A percentile compares a stretch with the other conserved stretches of the same genome.
Conservation (phyloP, 1,139 yeast species). For the Arxiozyma heterogenica region DNA sequence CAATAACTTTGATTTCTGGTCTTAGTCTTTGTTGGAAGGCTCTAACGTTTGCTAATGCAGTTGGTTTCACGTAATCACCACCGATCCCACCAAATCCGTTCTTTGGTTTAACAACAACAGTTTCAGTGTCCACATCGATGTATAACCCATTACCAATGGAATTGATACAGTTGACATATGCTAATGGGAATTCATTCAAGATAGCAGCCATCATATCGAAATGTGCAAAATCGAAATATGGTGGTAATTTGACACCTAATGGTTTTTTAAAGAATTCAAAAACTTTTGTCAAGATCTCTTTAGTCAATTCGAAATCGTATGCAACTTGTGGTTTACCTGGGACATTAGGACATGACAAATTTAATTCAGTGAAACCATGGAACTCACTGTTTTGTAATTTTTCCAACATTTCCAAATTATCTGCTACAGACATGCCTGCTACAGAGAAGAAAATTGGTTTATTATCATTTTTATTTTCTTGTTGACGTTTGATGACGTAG, state of each 20-base stretch:
- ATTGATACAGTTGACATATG: conserved; percentile 26
- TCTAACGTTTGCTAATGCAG: conserved; percentile 27
- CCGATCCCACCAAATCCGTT: conserved; percentile 29
- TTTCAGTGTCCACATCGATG: conserved; percentile 21
- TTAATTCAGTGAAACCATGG: conserved; percentile 23
- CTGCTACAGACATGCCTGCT: conserved; percentile 27
- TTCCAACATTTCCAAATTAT: conserved; percentile 17
- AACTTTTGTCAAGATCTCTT: conserved; percentile 41
- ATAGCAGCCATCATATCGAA: conserved; percentile 23
- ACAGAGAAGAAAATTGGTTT: conserved; percentile 23
- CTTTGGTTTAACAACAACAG: conserved; percentile 26
- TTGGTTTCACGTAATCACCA: conserved; percentile 27
- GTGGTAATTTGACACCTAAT: conserved; percentile 26
- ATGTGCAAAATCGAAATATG: conserved; percentile 28
- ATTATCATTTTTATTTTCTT: conserved; percentile 8
- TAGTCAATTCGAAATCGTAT: conserved; percentile 45
- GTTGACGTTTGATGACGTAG: conserved; percentile 19
- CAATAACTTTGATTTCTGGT: conserved; percentile 22
- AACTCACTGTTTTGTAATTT: conserved; percentile 22
- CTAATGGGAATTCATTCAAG: conserved; percentile 21
- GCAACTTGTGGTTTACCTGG: conserved; percentile 45
- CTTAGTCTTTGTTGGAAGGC: conserved; percentile 26
- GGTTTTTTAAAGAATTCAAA: conserved; percentile 25
- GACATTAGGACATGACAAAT: conserved; percentile 27
- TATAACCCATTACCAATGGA: conserved; percentile 26